Base-by-base conservation (phyloP, 495 filamentous ascomycete species). In the Cercophora newfieldiana region DNA sequence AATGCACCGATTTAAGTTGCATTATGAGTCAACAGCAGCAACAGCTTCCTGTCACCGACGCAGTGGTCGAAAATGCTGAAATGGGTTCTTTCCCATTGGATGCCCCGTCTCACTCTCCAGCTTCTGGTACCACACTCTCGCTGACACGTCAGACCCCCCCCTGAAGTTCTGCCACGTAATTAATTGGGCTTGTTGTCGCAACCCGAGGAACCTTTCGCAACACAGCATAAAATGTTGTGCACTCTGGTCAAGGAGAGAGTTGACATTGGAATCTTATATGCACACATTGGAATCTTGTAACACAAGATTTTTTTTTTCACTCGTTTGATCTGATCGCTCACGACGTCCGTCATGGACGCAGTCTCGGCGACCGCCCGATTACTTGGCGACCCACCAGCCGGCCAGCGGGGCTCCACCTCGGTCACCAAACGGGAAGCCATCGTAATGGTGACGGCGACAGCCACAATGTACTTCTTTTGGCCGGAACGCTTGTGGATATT, bases 381-480 rank as follows among this genome's bases (percentile, higher is more conserved):
- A 12, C 54, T 57, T 25, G 54, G 54, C 24, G 54, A 57, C 25
- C 54, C 54, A 57, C 54, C 54, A 29, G 54, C 54, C 54, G 54
- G 21, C 24, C 54, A 57, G 25, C 54, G 54, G 54, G 54, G 54
- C 24, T 25, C 54, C 54, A n/a, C 21, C 1, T 57, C 54, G 54
- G 54, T 57, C 54, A 57, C 54, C 14, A 57, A 57, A 30, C 54
- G 54, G 54, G 54, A 57, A 30, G 54, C 54, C 25, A 57, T 57
- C 26, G 54, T 57, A 2, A 57, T 57, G 3, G 54, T 57, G 3
- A 57, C 54, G 28, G 54, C 54, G 26, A 57, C 54, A 30, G 54
- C 54, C 7, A 57, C 54, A 3, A n/a, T 57, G 28, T 57, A 57
- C 25, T 26, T 57, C 25, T 57, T 57, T 30, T 57, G 54, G 54